A percentile compares a stretch with the other conserved stretches of the same genome.
Conservation (phyloP, 768 basidiomycete species). For the Rhodocollybia butyracea region DNA sequence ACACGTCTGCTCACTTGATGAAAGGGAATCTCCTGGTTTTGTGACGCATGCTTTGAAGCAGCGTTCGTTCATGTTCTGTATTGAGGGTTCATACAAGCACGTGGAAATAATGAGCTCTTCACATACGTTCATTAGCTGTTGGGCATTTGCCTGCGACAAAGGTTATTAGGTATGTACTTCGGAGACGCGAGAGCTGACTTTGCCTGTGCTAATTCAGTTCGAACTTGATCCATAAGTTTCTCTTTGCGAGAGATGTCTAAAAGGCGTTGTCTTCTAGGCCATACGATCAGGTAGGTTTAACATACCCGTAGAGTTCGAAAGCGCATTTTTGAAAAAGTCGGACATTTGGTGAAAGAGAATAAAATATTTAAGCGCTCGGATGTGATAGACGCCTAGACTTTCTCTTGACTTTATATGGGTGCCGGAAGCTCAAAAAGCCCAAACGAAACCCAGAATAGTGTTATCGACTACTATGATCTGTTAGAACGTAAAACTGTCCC, state of each 20-base stretch:
- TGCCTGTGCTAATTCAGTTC: constrained; percentile 67
- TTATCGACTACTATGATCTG: constrained; percentile 77
- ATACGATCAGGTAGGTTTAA: not conserved
- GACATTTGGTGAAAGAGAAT: constrained; percentile 35
- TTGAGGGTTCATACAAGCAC: not conserved
- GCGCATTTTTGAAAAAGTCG: constrained; percentile 47
- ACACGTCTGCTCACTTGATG: constrained; percentile 76
- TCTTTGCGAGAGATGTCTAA: constrained; percentile 52
- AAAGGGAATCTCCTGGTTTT: constrained; percentile 69
- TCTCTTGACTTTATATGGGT: constrained; percentile 47
- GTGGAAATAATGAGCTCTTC: not conserved
- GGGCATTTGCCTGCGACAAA: too few relatives aligned
- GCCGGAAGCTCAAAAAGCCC: constrained; percentile 59
- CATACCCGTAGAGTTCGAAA: constrained; percentile 26
- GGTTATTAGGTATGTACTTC: too few relatives aligned
- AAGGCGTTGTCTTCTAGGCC: too few relatives aligned
- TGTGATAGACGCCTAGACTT: not conserved
- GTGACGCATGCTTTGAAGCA: constrained; percentile 77
- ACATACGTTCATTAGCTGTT: constrained; percentile 76
- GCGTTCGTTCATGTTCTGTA: constrained; percentile 74
- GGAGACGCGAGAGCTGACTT: too few relatives aligned
- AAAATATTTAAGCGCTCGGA: not conserved
- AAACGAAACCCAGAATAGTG: constrained; percentile 15
- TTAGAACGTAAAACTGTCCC: too few relatives aligned
- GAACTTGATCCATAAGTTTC: constrained; percentile 59